Evolutionary conservation across 441 rosid species (phyloP).

Genomic region (Gossypium trilobum): DNA sequence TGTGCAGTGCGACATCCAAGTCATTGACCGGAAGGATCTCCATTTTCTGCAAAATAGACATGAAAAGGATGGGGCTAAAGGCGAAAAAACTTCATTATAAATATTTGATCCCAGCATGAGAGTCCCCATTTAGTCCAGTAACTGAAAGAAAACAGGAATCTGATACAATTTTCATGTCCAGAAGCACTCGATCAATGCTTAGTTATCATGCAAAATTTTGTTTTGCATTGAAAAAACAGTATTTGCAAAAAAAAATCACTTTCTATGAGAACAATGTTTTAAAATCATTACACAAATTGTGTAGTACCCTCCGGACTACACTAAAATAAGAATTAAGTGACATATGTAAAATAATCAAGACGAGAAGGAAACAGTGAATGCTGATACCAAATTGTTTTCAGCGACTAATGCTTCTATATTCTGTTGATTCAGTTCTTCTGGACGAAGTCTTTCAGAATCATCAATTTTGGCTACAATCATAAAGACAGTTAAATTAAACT

Average conservation of each 20-base stretch:
- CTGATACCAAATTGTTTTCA: constrained; percentile 79
- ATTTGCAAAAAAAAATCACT: not conserved
- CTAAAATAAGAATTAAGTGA: not conserved
- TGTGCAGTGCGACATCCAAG: constrained; percentile 73
- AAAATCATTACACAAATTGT: not conserved
- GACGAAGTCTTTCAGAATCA: constrained; percentile 83
- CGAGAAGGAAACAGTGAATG: constrained; percentile 5
- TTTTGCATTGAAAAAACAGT: not conserved
- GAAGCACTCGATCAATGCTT: not conserved
- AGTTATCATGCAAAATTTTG: not conserved
- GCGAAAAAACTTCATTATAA: not conserved
- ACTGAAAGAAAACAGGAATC: not conserved
- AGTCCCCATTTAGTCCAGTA: constrained; percentile 1
- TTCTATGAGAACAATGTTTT: not conserved
- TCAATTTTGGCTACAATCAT: constrained; percentile 30
- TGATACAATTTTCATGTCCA: not conserved
- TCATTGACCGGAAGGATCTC: constrained; percentile 95
- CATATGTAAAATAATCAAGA: not conserved
- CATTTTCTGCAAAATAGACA: constrained; percentile 68
- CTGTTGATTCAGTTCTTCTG: constrained; percentile 94
- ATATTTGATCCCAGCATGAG: not conserved
- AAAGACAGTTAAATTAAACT: constrained; percentile 18
- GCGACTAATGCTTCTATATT: constrained; percentile 96
- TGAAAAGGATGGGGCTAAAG: constrained; percentile 2
- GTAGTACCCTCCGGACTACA: constrained; percentile 12